Evolutionary conservation across 2,329 filamentous ascomycete species (phyloP).

Genomic region (Sporothrix brasiliensis): DNA sequence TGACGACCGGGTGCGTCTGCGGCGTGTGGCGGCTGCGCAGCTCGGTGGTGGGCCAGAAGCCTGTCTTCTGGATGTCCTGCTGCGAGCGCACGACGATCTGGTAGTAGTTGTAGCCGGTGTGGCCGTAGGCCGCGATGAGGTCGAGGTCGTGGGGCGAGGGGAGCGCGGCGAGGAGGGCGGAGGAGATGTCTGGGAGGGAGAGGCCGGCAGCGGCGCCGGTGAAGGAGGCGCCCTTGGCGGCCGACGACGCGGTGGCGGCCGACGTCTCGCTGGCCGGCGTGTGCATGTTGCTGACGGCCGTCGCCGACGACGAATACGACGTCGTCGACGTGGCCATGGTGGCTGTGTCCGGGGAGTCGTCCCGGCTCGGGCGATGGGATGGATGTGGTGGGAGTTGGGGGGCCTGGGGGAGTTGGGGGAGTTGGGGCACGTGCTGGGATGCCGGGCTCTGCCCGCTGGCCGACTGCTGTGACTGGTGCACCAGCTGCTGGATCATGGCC

Average conservation of each 20-base stretch:
- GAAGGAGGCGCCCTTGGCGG: neutral
- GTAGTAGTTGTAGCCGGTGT: constrained; percentile 25
- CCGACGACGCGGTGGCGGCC: neutral
- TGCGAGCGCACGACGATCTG: constrained; percentile 31
- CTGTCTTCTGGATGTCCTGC: constrained; percentile 18
- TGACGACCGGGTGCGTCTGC: constrained; percentile 38
- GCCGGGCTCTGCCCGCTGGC: neutral
- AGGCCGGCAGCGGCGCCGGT: neutral
- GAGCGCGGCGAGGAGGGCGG: constrained; percentile 28
- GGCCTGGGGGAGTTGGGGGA: constrained; percentile 32
- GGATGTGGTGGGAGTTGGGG: constrained; percentile 9
- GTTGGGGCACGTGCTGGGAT: neutral
- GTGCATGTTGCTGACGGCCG: constrained; percentile 13
- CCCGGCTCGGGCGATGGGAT: neutral
- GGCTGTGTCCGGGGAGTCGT: constrained; percentile 1
- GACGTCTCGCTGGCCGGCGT: constrained; percentile 15
- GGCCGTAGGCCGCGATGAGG: constrained; percentile 14
- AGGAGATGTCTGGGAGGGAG: constrained; percentile 22
- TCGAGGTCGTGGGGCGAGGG: constrained; percentile 30
- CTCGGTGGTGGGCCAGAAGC: constrained; percentile 24
- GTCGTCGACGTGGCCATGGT: neutral
- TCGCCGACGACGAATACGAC: neutral
- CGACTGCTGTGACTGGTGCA: constrained; percentile 33
- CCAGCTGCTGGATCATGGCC: constrained; percentile 32
- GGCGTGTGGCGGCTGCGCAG: constrained; percentile 19